Evolutionary conservation across 257 asterid genomes (phyloP), one percentile per base, ranked within the genome.

Genomic region (Solanum sejunctum): DNA sequence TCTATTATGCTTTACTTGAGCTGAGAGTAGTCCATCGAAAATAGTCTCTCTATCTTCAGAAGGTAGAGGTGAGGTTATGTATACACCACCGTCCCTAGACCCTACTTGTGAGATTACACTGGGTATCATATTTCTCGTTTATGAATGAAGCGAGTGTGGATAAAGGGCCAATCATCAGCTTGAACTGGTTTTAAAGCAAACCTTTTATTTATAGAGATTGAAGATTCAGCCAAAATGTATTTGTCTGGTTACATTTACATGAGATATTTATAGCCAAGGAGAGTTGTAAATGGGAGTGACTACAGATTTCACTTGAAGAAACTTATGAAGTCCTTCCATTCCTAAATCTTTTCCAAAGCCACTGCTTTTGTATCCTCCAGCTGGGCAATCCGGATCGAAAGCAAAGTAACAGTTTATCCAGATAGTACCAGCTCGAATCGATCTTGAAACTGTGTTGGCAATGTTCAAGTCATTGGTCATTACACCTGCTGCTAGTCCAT

Each of bases 331-430:
- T 7, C 89, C 89, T 80, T 92, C 93, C 90, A 92, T 87, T 0
- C 98, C 98, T 66, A 84, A 0, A 43, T 96, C 99, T 88, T 92
- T 94, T 1, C 94, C 99, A 66, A 96, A 93, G 3, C 98, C 99
- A 85, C 99, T 96, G 96, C 90, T 85, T 86, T 96, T 96, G 77
- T 91, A 96, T 0, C 99, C 99, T 75, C 98, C 98, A 23, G 51
- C 90, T 0, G 98, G 98, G 12, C 88, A 83, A 17, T 89, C 96
- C 6, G 2, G 52, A 63, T 92, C 96, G 12, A 94, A 93, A 10
- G 93, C 95, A 18, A 92, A 86, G 57, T 93, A 96, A 52, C 98
- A 94, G 67, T 96, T 96, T 56, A 96, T 92, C 98, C 98, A 94
- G 60, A 96, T 88, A 1, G 89, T 80, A 8, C 99, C 99, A 0